Base-by-base conservation (phyloP, 176 grass and related monocot species). In the Oryza australiensis region DNA sequence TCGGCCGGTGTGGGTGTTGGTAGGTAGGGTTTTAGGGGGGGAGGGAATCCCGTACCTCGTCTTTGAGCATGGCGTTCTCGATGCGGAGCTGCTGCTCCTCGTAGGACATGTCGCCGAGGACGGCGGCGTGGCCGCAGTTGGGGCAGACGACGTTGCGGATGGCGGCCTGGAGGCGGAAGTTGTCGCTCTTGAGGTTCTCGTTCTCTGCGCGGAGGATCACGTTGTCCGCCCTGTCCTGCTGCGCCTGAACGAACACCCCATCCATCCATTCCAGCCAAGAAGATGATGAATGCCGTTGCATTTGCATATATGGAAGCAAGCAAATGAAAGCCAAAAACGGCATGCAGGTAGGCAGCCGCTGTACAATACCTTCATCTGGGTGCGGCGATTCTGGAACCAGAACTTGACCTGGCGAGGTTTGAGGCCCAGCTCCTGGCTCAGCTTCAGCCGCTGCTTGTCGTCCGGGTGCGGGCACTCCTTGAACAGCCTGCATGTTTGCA, bases 361-460 rank as follows among this genome's bases (percentile, higher is more conserved):
- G 29, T 29, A 29, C 29, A 29, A 34, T 38, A 59, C 55, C 93
- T 99, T 99, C 91, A 94, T 91, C 81, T 99, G 97, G 15, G 97
- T 99, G 57, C 97, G 97, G 13, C 97, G 90, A 77, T 99, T 99
- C 71, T 99, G 97, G 89, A 99, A 99, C 97, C 97, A 99, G 89
- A 99, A 99, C 85, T 99, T 99, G 29, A 99, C 93, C 70, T 99
- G 97, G 20, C 93, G 97, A 20, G 97, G 97, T 23, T 95, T 96
- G 9, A 99, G 91, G 0, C 87, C 91, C 69, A 99, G 91, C 72
- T 99, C 97, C 74, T 93, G 89, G 87, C 97, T 99, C 60, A 99
- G 85, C 91, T 96, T 95, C 80, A 92, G 66, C 27, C 97, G 87
- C 79, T 99, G 97, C 93, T 99, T 99, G 87, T 99, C 97, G 60